Conservation (phyloP, 495 filamentous ascomycete genomes). For the Xylaria telfairii region DNA sequence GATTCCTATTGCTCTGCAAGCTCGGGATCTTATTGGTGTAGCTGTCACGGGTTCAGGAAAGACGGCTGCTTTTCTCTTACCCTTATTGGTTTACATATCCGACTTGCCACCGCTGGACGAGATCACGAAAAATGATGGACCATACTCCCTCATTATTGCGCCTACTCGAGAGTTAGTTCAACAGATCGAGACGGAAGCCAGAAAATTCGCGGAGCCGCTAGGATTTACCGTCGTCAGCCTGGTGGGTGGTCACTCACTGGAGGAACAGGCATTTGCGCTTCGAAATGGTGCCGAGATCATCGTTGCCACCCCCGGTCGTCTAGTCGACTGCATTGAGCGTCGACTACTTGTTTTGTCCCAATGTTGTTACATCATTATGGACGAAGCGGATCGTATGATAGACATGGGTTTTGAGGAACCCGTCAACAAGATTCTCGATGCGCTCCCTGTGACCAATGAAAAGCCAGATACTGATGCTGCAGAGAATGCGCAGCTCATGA, state of each 20-base stretch:
- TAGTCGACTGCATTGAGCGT: constrained; percentile 96
- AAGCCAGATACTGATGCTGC: constrained; percentile 96
- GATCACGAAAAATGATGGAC: constrained; percentile 90
- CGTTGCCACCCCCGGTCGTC: constrained; percentile 95
- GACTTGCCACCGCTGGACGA: constrained; percentile 87
- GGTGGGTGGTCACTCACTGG: constrained; percentile 93
- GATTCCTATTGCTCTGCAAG: constrained; percentile 94
- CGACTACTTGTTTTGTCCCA: constrained; percentile 89
- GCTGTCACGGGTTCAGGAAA: constrained; percentile 99
- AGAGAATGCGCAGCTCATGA: constrained; percentile 86
- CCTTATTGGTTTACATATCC: constrained; percentile 94
- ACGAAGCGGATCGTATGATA: constrained; percentile 99
- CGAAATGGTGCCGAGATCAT: constrained; percentile 98
- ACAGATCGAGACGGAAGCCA: constrained; percentile 95
- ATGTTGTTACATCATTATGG: constrained; percentile 96
- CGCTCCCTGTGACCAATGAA: constrained; percentile 92
- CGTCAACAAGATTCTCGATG: constrained; percentile 97
- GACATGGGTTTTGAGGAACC: constrained; percentile 98
- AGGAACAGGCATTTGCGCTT: constrained; percentile 91
- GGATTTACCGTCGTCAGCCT: constrained; percentile 97
- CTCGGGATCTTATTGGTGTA: constrained; percentile 94
- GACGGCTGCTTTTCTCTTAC: constrained; percentile 93
- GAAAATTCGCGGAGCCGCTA: constrained; percentile 88
- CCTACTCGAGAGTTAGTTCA: constrained; percentile 98
- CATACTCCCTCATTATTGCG: constrained; percentile 94